A percentile compares a stretch with the other conserved stretches of the same genome.
phyloP scores from a whole-genome alignment of 2,329 filamentous ascomycete genomes.

The Teratosphaeria destructans region DNA sequence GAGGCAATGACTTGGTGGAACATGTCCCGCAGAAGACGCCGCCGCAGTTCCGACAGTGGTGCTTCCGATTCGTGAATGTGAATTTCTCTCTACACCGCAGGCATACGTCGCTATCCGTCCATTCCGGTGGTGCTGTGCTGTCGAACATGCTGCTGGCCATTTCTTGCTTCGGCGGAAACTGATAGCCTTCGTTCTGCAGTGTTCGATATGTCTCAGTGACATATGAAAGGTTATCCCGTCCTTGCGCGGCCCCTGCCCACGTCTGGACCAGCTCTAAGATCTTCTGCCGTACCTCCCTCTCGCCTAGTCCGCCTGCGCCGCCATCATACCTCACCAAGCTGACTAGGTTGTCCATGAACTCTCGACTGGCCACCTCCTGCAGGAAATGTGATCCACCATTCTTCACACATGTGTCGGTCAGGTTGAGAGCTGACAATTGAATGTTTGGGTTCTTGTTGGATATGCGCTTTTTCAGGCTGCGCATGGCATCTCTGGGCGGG shows the following conservation, averaged over 20 bases:
- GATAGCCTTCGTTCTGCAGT: constrained; percentile 74
- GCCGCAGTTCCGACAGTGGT: constrained; percentile 95
- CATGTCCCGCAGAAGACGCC: constrained; percentile 96
- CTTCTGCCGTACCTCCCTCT: constrained; percentile 73
- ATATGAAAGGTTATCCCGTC: constrained; percentile 71
- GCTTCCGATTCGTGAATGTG: constrained; percentile 95
- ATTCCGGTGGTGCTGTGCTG: constrained; percentile 93
- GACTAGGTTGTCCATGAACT: constrained; percentile 96
- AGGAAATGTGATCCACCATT: constrained; percentile 96
- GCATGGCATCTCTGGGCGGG: constrained; percentile 96
- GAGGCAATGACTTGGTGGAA: constrained; percentile 74
- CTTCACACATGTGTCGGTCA: constrained; percentile 97
- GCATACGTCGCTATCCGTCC: constrained; percentile 95
- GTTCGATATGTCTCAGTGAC: constrained; percentile 78
- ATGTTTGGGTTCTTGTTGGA: constrained; percentile 97
- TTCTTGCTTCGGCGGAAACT: constrained; percentile 75
- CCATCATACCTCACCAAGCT: constrained; percentile 71
- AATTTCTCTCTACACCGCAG: constrained; percentile 95
- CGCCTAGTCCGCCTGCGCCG: constrained; percentile 47
- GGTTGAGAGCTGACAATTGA: constrained; percentile 86
- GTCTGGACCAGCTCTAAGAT: constrained; percentile 88
- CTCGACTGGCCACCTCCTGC: constrained; percentile 84
- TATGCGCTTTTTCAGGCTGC: constrained; percentile 84
- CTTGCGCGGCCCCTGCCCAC: constrained; percentile 85
- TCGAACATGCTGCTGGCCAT: constrained; percentile 97